Evolutionary conservation across 176 grass and related monocot species (phyloP).

Genomic region (Otatea glauca): DNA sequence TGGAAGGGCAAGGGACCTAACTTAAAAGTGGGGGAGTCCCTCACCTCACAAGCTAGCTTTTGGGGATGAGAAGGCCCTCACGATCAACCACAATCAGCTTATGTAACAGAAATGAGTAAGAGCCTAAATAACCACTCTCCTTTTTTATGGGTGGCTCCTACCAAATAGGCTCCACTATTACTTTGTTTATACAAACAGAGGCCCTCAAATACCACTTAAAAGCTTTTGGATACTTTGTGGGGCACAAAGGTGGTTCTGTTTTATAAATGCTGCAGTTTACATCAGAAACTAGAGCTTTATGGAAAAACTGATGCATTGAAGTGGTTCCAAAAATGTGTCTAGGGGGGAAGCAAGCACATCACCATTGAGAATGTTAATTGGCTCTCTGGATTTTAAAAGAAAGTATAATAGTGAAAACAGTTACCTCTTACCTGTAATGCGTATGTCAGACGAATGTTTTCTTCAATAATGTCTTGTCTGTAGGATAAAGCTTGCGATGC

Average conservation of each 20-base stretch:
- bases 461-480: slow-evolving; percentile 95
- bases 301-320: neutral
- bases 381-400: neutral
- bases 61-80: too few relatives aligned
- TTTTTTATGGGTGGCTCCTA: neutral
- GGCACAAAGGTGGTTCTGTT: slow-evolving; percentile 4
- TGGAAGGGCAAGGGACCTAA: too few relatives aligned
- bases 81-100: neutral
- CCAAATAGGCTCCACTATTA: neutral
- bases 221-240: neutral
- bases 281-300: slow-evolving; percentile 18
- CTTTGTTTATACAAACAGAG: neutral
- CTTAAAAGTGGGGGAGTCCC: too few relatives aligned
- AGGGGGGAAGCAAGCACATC: slow-evolving; percentile 16
- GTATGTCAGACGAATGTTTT: slow-evolving; percentile 93
- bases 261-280: neutral
- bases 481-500: slow-evolving; percentile 98
- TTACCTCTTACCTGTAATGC: slow-evolving; percentile 94
- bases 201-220: neutral
- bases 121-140: neutral
- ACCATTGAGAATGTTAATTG: slow-evolving; percentile 1
- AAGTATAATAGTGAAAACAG: neutral
- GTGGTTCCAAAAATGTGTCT: slow-evolving; percentile 3
- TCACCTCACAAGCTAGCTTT: too few relatives aligned
- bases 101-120: slow-evolving; percentile 31